Percentiles rank a stretch among this genome's conserved stretches.
Evolutionary conservation across 345 rosid species (phyloP).

Genomic region (Atalantia buxifolia): DNA sequence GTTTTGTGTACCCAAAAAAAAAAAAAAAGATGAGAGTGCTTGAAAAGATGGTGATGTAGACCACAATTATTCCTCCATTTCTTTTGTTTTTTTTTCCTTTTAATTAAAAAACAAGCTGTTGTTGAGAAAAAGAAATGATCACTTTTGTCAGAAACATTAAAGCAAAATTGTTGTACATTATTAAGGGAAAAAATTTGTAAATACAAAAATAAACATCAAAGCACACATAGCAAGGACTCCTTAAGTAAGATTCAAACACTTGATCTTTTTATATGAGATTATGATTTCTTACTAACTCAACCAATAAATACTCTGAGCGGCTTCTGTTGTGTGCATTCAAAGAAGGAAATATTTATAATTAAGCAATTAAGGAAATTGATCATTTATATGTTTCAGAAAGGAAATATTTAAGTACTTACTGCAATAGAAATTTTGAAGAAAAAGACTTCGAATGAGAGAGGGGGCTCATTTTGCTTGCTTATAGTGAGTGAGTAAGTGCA

Average conservation of each 20-base stretch:
- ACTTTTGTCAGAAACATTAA: slow-evolving; percentile 38
- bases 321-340: background rate
- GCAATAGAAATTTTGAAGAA: slow-evolving; percentile 5
- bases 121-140: slow-evolving; percentile 8
- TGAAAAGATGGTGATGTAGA: slow-evolving; percentile 21
- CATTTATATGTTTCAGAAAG: background rate
- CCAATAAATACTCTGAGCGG: background rate
- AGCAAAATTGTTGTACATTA: slow-evolving; percentile 16
- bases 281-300: background rate
- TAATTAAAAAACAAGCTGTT: background rate
- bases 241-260: background rate
- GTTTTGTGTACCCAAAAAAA: background rate
- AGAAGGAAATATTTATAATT: background rate
- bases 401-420: slow-evolving; percentile 15
- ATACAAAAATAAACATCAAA: background rate
- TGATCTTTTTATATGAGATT: background rate
- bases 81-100: background rate
- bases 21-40: slow-evolving; percentile 15
- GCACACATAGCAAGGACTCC: background rate
- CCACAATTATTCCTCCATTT: slow-evolving; percentile 31
- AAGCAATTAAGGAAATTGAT: slow-evolving; percentile 4
- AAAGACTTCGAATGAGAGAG: slow-evolving; percentile 2
- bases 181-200: background rate
- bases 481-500: background rate
- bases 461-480: background rate